Evolutionary conservation across 805 yeast species (phyloP), one percentile per base, ranked within the genome.

Genomic region (Naumovozyma baii): DNA sequence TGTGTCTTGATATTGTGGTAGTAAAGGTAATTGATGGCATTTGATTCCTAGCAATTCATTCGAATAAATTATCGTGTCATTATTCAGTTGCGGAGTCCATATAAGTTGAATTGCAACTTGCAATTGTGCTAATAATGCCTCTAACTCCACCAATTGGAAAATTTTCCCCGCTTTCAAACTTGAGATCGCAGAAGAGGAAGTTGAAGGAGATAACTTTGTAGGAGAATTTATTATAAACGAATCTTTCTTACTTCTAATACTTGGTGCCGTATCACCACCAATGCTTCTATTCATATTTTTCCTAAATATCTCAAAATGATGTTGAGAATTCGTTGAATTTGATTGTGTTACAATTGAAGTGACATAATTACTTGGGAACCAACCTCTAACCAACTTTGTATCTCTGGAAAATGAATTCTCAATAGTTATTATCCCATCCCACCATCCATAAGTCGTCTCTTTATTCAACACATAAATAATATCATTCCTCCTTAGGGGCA

Each of bases 381-480:
- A 86, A 49, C 95, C 95, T 52, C 94, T 69, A n/a, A n/a, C n/a
- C n/a, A n/a, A n/a, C 31, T 56, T 51, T 4, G 70, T 57, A 4
- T 66, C 59, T 22, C 72, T 72, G 15, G 54, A 59, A n/a, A n/a
- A n/a, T n/a, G n/a, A n/a, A 2, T 63, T 36, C 13, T 18, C 34
- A 12, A 5, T 10, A 3, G 49, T 33, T 1, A 66, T 48, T 14
- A 80, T 68, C 9, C 95, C 95, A 57, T 86, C 95, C 92, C 94
- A 84, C 95, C 95, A 86, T 2, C 86, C 83, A 2, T 75, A 9
- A 22, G 7, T 57, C 29, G 71, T 73, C 12, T 75, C 66, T 44
- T 80, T 81, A 12, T 70, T 56, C n/a, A 83, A 54, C 13, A 86
- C 92, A 48, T 80, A 73, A 1, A 86, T 63, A 2, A 81, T 69